phyloP scores from a whole-genome alignment of 352 stramenopile species.

The Phytophthora hibernalis region DNA sequence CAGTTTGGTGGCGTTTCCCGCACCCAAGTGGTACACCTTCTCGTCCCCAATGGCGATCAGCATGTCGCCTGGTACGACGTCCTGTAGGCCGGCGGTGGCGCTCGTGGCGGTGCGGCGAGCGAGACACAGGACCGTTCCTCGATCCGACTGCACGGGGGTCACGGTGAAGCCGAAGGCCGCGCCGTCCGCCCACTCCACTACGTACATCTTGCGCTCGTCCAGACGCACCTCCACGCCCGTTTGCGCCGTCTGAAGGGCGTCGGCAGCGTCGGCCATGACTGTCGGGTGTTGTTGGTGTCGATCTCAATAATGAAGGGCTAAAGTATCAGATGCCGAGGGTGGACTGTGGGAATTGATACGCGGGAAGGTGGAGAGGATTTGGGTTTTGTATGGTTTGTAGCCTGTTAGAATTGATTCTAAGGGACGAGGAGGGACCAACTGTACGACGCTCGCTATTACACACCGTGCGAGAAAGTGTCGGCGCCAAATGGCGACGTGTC shows the following conservation, averaged over 20 bases:
- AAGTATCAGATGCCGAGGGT: slow-evolving; percentile 4
- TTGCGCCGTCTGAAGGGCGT: slow-evolving; percentile 35
- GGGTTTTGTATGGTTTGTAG: no score
- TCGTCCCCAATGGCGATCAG: slow-evolving; percentile 79
- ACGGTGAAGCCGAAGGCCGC: slow-evolving; percentile 76
- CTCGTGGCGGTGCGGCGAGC: slow-evolving; percentile 58
- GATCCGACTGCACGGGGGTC: slow-evolving; percentile 73
- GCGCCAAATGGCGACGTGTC: slow-evolving; percentile 19
- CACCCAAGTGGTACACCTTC: slow-evolving; percentile 78
- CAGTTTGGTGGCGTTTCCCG: slow-evolving; percentile 67
- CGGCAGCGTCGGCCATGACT: slow-evolving; percentile 29
- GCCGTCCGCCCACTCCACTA: slow-evolving; percentile 69
- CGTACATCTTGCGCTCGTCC: slow-evolving; percentile 83
- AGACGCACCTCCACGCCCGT: slow-evolving; percentile 52
- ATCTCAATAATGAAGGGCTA: slow-evolving; percentile 19
- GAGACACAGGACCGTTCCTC: slow-evolving; percentile 67
- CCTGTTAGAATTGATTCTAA: background rate
- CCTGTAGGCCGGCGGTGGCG: slow-evolving; percentile 56
- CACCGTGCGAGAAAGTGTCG: background rate
- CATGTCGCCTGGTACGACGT: slow-evolving; percentile 80
- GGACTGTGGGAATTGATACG: background rate
- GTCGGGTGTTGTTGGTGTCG: background rate
- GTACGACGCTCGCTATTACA: slow-evolving; percentile 1
- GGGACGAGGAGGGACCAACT: background rate
- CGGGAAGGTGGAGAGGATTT: background rate